These are phyloP conservation scores for Solanum tarapatanum DNA, from an alignment of 257 asterid genomes.

Conservation along the genomic window DNA sequence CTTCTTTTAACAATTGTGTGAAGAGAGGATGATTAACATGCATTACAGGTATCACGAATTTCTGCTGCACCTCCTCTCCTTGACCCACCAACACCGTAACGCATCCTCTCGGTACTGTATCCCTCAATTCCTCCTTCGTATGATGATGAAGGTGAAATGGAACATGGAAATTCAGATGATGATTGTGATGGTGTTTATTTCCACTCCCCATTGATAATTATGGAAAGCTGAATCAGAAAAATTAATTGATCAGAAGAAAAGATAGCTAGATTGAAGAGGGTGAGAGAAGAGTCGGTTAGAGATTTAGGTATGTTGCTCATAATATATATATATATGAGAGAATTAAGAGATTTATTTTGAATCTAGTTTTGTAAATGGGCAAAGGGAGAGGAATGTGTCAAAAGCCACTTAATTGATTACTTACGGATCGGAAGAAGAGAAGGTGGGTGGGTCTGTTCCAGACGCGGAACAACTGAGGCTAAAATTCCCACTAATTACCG, in stretches of 20 bases:
- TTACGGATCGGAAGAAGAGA: background rate
- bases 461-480: background rate
- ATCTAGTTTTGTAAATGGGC: background rate
- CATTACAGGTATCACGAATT: slow-evolving; percentile 40
- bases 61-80: slow-evolving; percentile 38
- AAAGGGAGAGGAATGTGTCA: background rate
- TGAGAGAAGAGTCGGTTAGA: slow-evolving; percentile 52
- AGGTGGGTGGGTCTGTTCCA: background rate
- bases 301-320: slow-evolving; percentile 74
- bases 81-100: slow-evolving; percentile 45
- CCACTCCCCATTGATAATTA: slow-evolving; percentile 31
- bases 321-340: background rate
- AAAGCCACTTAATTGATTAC: background rate
- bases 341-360: background rate
- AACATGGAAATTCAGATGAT: slow-evolving; percentile 24
- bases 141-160: slow-evolving; percentile 26
- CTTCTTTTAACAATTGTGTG: slow-evolving; percentile 37
- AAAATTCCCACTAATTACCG: background rate
- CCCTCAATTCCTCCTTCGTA: background rate
- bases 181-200: slow-evolving; percentile 12
- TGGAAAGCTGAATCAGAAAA: background rate
- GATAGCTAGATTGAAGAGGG: slow-evolving; percentile 62
- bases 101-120: slow-evolving; percentile 36
- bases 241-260: slow-evolving; percentile 21
- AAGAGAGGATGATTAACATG: slow-evolving; percentile 58